Evolutionary conservation across 805 yeast species (phyloP), one percentile per base, ranked within the genome.

Genomic region (Cyberlindnera euphorbiae): DNA sequence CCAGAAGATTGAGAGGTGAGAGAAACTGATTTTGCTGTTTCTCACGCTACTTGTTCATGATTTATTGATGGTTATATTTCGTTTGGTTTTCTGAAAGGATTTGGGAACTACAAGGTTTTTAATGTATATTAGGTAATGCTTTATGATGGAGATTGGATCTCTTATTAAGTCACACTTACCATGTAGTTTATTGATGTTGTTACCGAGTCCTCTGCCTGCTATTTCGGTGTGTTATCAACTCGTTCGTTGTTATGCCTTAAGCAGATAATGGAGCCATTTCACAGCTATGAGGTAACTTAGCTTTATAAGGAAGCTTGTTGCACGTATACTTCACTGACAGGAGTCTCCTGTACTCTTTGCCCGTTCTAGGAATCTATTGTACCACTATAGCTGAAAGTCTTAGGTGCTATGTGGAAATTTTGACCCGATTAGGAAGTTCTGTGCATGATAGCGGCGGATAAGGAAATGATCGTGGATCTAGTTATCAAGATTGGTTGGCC

Each of bases 1-100:
- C 97, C 53, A 84, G 97, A 74, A 84, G 97, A 75, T 79, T 90
- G 64, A 82, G 97, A 73, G 97, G 97, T 68, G 95, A 84, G 74
- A 82, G 93, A 81, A 77, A 90, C 52, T 84, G 78, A 62, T 44
- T 47, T 15, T 17, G 4, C 16, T 28, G n/a, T 21, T 24, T 24
- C n/a, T 8, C 26, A n/a, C 33, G 17, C 16, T 21, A 22, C 36
- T 24, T 24, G 26, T 17, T 28, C 28, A 39, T 42, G 41, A 36
- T 34, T 33, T 38, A 33, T 18, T 42, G 30, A 34, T 28, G 44
- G 32, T 43, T 27, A 24, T 36, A 28, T 33, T 32, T 13, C 17
- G 28, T 22, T 34, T 36, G 39, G 41, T 24, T 33, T 38, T 33
- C 35, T 34, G 34, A 31, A 36, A 31, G 38, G 33, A 32, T 35